Evolutionary conservation across 2,329 filamentous ascomycete genomes (phyloP), one percentile per base, ranked within the genome.

Genomic region (Mollisiaceae sp.): DNA sequence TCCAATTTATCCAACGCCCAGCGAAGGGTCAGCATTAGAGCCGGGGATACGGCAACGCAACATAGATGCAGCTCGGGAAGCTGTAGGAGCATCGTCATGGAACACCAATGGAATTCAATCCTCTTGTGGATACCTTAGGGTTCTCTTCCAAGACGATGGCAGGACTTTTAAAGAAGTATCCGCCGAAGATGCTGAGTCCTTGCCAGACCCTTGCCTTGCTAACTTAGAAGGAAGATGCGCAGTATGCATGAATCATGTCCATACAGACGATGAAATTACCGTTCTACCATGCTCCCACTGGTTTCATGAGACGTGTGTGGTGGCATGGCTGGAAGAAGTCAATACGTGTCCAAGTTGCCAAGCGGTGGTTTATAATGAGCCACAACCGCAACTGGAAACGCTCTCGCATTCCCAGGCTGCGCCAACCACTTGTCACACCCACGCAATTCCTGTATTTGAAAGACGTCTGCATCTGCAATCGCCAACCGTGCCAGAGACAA

Each of bases 191-290:
- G 2, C 2, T 11, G 45, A 22, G 5, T 50, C 45, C 6, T 22
- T 22, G n/a, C n/a, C n/a, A 50, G 18, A 50, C 11, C n/a, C 20
- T 11, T 9, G 20, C 45, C 18, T 22, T 24, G 45, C 45, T 4
- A 50, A 50, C 12, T 75, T 80, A 0, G 86, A 88, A 62, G 79
- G 80, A 6, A 91, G 90, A 75, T 99, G 95, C 77, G 94, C 92
- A 39, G 97, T 99, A 65, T 99, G 95, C 78, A 97, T 98, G 82
- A 93, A 97, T 62, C 86, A 91, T 35, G 89, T 96, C 67, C 83
- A 86, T 32, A 75, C 91, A 39, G 91, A 88, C 12, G 88, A 91
- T 36, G 88, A 91, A 75, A 92, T 94, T 6, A 86, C 91, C 0
- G 85, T 89, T 55, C 79, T 99, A 59, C 93, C 93, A 0, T 99